A percentile compares a stretch with the other conserved stretches of the same genome.
phyloP scores from a whole-genome alignment of 495 filamentous ascomycete species.

The Annulohypoxylon bovei region DNA sequence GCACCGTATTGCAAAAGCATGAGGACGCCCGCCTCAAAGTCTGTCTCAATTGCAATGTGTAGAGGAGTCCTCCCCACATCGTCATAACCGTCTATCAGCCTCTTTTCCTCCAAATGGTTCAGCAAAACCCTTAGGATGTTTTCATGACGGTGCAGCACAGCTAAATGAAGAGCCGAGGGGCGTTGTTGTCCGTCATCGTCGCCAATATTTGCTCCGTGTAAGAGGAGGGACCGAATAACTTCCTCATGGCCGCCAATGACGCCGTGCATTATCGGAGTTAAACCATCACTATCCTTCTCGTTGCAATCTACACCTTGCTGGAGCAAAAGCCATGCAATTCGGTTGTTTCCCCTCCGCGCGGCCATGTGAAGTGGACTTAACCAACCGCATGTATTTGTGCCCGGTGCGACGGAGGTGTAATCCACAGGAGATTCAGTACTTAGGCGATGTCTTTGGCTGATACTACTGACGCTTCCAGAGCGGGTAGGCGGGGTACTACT shows the following conservation, averaged over 20 bases:
- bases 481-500: neutral
- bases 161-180: neutral
- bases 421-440: neutral
- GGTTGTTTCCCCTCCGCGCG: conserved; percentile 36
- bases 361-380: conserved; percentile 42
- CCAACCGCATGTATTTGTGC: neutral
- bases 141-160: neutral
- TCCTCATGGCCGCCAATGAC: conserved; percentile 24
- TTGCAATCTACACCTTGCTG: conserved; percentile 40
- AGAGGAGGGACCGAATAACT: conserved; percentile 25
- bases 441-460: neutral
- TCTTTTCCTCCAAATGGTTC: neutral
- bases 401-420: neutral
- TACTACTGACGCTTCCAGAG: neutral
- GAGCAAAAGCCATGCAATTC: conserved; percentile 34
- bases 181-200: neutral
- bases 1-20: neutral
- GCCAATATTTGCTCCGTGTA: conserved; percentile 28
- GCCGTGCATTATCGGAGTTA: conserved; percentile 40
- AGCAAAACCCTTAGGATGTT: neutral
- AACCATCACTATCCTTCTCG: conserved; percentile 40
- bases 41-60: neutral
- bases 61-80: neutral
- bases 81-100: neutral
- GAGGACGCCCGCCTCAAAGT: neutral